Conservation (phyloP, 768 basidiomycete genomes). For the Tricholoma flavovirens region DNA sequence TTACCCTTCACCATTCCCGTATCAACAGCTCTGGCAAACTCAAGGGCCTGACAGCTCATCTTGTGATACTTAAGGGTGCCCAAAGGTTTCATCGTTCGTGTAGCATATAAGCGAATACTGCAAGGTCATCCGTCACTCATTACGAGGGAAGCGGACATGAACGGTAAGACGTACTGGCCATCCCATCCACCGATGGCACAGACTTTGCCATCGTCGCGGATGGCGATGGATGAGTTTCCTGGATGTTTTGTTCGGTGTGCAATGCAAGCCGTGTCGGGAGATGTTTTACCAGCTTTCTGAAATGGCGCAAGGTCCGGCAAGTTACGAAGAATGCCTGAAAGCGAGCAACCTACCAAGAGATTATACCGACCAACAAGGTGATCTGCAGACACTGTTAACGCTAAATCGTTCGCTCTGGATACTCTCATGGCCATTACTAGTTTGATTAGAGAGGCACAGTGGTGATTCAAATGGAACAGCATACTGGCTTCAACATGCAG, state of each 20-base stretch:
- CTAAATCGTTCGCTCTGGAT: conserved; percentile 49
- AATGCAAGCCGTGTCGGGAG: conserved; percentile 4
- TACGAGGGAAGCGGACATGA: not conserved
- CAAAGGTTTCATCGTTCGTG: conserved; percentile 73
- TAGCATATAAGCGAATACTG: conserved; percentile 81
- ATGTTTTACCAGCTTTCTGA: not conserved
- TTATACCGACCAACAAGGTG: conserved; percentile 67
- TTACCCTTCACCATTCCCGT: not conserved
- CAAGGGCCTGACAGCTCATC: conserved; percentile 63
- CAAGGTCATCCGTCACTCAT: not conserved
- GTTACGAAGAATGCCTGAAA: not conserved
- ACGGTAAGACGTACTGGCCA: conserved; percentile 56
- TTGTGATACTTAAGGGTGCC: conserved; percentile 85
- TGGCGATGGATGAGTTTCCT: conserved; percentile 72
- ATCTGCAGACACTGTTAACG: conserved; percentile 82
- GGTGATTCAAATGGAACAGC: conserved; percentile 14
- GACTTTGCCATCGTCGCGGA: conserved; percentile 69
- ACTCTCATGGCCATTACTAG: conserved; percentile 86
- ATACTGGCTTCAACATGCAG: conserved; percentile 70
- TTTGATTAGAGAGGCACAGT: not conserved
- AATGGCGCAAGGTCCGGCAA: not conserved
- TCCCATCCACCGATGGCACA: conserved; percentile 95
- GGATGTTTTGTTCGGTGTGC: conserved; percentile 62
- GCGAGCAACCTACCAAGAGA: conserved; percentile 36
- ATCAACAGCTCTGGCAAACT: conserved; percentile 48